Conservation (phyloP, 2,329 filamentous ascomycete genomes). For the Xylariaceae sp. region DNA sequence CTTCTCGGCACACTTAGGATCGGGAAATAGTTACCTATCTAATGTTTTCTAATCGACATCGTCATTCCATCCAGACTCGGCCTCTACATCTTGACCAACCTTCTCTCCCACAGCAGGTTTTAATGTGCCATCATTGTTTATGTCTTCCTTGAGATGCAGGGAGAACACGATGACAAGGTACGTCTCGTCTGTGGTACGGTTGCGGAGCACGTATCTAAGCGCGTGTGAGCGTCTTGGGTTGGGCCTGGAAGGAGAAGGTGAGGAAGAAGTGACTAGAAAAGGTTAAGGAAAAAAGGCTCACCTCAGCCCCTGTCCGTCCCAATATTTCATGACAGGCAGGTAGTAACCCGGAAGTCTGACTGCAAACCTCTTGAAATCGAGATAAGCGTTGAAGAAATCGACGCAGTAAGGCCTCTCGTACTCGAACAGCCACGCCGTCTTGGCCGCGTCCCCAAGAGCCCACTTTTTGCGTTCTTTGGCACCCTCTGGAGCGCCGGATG, state of each 20-base stretch:
- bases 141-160: conserved; percentile 63
- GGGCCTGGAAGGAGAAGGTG: conserved; percentile 23
- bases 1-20: too few species aligned
- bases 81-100: too few species aligned
- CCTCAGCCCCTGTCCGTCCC: conserved; percentile 73
- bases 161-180: conserved; percentile 81
- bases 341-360: conserved; percentile 68
- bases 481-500: conserved; percentile 46
- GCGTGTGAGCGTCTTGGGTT: conserved; percentile 64
- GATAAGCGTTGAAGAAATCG: conserved; percentile 84
- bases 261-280: conserved; percentile 22
- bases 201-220: conserved; percentile 87
- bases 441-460: conserved; percentile 46
- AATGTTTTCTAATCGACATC: too few species aligned
- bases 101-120: conserved; percentile 34
- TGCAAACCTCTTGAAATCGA: conserved; percentile 74
- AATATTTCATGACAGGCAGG: conserved; percentile 68
- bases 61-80: too few species aligned
- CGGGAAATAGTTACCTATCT: too few species aligned
- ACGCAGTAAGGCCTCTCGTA: conserved; percentile 47
- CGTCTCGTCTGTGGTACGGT: conserved; percentile 64
- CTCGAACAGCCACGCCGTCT: conserved; percentile 50
- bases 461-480: conserved; percentile 54
- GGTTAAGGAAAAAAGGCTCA: conserved; percentile 43
- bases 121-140: conserved; percentile 53